Base-by-base conservation (phyloP, 106 monocot genomes). In the Apostasia ramifera region DNA sequence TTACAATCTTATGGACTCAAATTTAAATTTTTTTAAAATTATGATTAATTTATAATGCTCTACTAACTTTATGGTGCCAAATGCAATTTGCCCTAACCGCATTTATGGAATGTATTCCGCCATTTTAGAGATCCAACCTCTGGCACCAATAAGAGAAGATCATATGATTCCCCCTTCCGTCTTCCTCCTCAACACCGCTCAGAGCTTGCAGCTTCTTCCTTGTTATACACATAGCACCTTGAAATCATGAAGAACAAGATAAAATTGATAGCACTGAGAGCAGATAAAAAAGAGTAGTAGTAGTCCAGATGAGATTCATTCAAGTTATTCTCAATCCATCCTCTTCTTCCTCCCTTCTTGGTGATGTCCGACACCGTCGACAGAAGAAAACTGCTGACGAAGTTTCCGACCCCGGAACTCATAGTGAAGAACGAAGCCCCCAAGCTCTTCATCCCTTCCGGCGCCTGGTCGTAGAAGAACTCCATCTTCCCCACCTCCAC, bases 361-460 rank as follows among this genome's bases (percentile, higher is more conserved):
- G 86, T 89, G 52, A 83, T 59, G 12, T 67, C 41, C 15, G 78
- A 72, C 61, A 69, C 71, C 6, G 78, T 81, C 11, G 85, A 81
- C 13, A 93, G 76, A 10, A 92, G 49, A 64, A 83, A 59, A 61
- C 83, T 93, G 44, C 88, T 93, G 7, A 88, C 76, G 72, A 83
- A 92, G 58, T 79, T 92, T 1, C 92, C 92, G 6, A 92, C 63
- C 4, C 88, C 85, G 55, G 83, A 65, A 39, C 80, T 83, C 0
- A 81, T 81, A 63, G 75, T 75, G 54, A 77, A 55, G 55, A 71
- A 89, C 3, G 93, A 93, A 8, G 93, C 83, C 38, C 70, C 71
- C 39, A 71, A 60, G 45, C 84, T 80, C 68, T 84, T 84, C 84
- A 84, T 84, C 65, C 80, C 66, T 13, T 80, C 76, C 2, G 84